phyloP scores from a whole-genome alignment of 2,329 filamentous ascomycete genomes.

The Didymella lethalis region DNA sequence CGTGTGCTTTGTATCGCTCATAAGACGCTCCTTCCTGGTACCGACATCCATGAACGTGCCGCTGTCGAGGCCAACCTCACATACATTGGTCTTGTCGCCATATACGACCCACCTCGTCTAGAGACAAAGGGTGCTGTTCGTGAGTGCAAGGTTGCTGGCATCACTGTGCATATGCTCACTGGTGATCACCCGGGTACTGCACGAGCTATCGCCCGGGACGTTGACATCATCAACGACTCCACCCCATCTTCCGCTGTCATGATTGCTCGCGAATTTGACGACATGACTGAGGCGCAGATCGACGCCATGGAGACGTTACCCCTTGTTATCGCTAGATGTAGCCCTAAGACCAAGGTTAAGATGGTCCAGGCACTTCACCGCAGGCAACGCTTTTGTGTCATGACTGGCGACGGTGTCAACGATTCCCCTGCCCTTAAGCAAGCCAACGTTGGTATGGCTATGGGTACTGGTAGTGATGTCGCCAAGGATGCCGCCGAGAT shows the following conservation, averaged over 20 bases:
- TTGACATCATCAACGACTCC: constrained; percentile 52
- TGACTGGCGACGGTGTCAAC: constrained; percentile 56
- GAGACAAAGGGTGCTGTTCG: constrained; percentile 71
- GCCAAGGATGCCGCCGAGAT: constrained; percentile 54
- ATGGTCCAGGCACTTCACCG: constrained; percentile 56
- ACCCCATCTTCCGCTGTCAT: constrained; percentile 48
- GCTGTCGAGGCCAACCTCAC: constrained; percentile 72
- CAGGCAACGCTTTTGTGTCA: constrained; percentile 51
- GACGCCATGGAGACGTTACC: constrained; percentile 54
- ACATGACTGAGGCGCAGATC: constrained; percentile 53
- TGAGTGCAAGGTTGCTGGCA: constrained; percentile 57
- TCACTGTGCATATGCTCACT: constrained; percentile 60
- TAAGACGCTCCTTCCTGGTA: constrained; percentile 39
- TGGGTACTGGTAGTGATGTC: constrained; percentile 52
- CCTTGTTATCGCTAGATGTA: constrained; percentile 57
- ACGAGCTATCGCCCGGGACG: constrained; percentile 56
- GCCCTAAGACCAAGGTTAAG: constrained; percentile 57
- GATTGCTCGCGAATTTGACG: constrained; percentile 56
- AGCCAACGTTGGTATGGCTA: constrained; percentile 54
- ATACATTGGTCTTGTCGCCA: constrained; percentile 82
- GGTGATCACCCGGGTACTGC: constrained; percentile 58
- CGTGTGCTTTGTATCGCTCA: constrained; percentile 51
- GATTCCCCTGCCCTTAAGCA: constrained; percentile 53
- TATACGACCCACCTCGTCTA: constrained; percentile 84
- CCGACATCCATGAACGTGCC: constrained; percentile 57